phyloP scores from a whole-genome alignment of 352 stramenopile species.

The Phytophthora pinifolia region DNA sequence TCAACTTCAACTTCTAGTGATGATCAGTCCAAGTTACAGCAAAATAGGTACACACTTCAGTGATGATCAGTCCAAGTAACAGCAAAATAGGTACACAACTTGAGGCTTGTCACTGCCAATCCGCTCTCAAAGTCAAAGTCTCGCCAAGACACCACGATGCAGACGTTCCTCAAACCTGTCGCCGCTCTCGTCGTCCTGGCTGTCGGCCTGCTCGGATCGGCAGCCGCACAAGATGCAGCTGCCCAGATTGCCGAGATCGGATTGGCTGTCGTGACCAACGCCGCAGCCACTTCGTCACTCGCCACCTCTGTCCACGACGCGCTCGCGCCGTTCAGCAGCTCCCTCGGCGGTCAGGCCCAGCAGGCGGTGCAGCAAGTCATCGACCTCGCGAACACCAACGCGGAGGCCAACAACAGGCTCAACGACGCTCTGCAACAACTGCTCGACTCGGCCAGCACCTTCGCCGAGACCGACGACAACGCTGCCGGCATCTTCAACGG shows the following conservation, averaged over 20 bases:
- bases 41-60: too few species aligned
- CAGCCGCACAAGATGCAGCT: conserved; percentile 8
- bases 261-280: conserved; percentile 3
- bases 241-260: conserved; percentile 12
- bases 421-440: conserved; percentile 20
- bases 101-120: too few species aligned
- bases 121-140: too few species aligned
- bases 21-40: too few species aligned
- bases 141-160: too few species aligned
- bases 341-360: not conserved
- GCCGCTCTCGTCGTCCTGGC: conserved; percentile 9
- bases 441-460: conserved; percentile 5
- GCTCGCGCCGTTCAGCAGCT: conserved; percentile 4
- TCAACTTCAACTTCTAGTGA: too few species aligned
- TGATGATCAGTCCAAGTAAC: too few species aligned
- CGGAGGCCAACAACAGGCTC: conserved; percentile 13
- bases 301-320: conserved; percentile 7
- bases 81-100: too few species aligned
- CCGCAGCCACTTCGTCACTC: conserved; percentile 12
- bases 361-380: conserved; percentile 10
- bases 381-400: conserved; percentile 3
- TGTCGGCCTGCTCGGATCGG: conserved; percentile 1
- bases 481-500: conserved; percentile 16
- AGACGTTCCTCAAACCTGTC: not conserved
- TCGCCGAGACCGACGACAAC: conserved; percentile 11